phyloP scores from a whole-genome alignment of 805 yeast species.

The Candida ortonii region DNA sequence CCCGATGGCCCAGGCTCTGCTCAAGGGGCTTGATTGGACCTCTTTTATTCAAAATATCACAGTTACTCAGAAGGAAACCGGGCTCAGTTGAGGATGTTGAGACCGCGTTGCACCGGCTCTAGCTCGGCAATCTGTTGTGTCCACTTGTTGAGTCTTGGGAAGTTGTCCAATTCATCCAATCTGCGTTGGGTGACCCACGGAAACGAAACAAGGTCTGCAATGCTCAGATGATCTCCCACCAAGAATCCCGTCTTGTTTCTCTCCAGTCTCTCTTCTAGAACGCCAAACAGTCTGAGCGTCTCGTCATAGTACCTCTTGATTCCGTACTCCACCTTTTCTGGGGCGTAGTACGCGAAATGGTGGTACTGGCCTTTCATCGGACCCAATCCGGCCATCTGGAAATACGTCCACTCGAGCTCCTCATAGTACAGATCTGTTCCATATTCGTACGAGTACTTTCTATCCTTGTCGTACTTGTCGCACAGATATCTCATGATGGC shows the following conservation, averaged over 20 bases:
- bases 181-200: slow-evolving; percentile 41
- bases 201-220: slow-evolving; percentile 54
- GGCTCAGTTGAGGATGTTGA: slow-evolving; percentile 11
- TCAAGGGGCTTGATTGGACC: slow-evolving; percentile 37
- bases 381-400: slow-evolving; percentile 58
- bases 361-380: slow-evolving; percentile 63
- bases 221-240: slow-evolving; percentile 56
- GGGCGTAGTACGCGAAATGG: slow-evolving; percentile 45
- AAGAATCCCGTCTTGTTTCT: slow-evolving; percentile 50
- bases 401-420: slow-evolving; percentile 50
- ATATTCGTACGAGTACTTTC: slow-evolving; percentile 41
- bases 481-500: slow-evolving; percentile 60
- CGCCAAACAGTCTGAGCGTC: slow-evolving; percentile 51
- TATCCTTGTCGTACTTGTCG: slow-evolving; percentile 56
- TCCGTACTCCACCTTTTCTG: slow-evolving; percentile 53
- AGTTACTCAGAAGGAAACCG: slow-evolving; percentile 2
- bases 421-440: slow-evolving; percentile 47
- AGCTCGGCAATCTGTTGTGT: slow-evolving; percentile 31
- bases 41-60: slow-evolving; percentile 16
- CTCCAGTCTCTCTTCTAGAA: slow-evolving; percentile 48
- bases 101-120: slow-evolving; percentile 36
- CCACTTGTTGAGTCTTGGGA: slow-evolving; percentile 44
- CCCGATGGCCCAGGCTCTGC: slow-evolving; percentile 34
- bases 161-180: slow-evolving; percentile 36
- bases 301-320: slow-evolving; percentile 51